A percentile compares a stretch with the other conserved stretches of the same genome.
phyloP scores from a whole-genome alignment of 2,329 filamentous ascomycete genomes.

The Pseudogymnoascus sp. region DNA sequence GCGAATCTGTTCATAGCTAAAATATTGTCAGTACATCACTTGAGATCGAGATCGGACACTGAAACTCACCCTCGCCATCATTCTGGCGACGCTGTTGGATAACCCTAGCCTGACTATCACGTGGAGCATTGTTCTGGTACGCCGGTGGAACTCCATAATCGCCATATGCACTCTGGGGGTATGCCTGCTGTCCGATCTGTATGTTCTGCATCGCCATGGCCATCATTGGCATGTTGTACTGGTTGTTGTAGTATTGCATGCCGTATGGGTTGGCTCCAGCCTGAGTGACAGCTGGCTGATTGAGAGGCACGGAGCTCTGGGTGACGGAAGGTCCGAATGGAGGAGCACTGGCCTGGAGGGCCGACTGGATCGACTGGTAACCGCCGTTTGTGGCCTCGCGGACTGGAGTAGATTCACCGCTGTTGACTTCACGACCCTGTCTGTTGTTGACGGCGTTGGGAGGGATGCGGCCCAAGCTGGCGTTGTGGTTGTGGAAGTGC shows the following conservation, averaged over 20 bases:
- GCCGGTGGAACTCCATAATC: constrained; percentile 21
- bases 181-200: constrained; percentile 47
- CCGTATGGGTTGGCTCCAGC: constrained; percentile 20
- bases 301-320: constrained; percentile 27
- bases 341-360: constrained; percentile 71
- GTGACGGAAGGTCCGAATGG: constrained; percentile 65
- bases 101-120: constrained; percentile 70
- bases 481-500: constrained; percentile 65
- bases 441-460: constrained; percentile 57
- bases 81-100: constrained; percentile 70
- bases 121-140: constrained; percentile 43
- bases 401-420: constrained; percentile 23
- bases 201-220: constrained; percentile 64
- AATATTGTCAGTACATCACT: constrained; percentile 16
- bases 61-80: constrained; percentile 59
- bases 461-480: constrained; percentile 73
- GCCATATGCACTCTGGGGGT: constrained; percentile 50
- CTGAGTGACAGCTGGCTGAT: constrained; percentile 24
- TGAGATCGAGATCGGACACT: not conserved
- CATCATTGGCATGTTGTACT: constrained; percentile 52
- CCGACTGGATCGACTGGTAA: constrained; percentile 60
- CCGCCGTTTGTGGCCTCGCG: constrained; percentile 40
- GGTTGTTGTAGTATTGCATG: constrained; percentile 28
- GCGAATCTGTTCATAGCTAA: constrained; percentile 71
- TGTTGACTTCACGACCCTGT: constrained; percentile 66